Conservation (phyloP, 169 alveolate genomes). For the Babesia bovis region DNA sequence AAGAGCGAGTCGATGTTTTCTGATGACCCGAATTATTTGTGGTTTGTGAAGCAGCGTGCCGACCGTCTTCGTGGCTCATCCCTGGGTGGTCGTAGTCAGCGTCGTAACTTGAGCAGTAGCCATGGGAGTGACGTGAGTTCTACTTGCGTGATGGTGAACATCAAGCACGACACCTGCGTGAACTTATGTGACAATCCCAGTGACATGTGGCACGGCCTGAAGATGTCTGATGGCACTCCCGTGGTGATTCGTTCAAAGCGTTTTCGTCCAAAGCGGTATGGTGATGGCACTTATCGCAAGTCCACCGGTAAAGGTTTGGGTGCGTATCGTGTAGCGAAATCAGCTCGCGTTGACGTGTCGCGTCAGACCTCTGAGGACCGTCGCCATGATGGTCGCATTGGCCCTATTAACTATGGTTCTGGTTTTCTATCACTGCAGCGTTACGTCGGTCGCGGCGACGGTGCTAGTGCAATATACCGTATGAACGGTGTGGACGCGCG, state of each 20-base stretch:
- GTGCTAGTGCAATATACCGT: slow-evolving; percentile 45
- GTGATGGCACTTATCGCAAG: not conserved
- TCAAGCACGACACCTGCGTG: slow-evolving; percentile 50
- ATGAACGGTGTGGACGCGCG: slow-evolving; percentile 7
- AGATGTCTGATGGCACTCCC: slow-evolving; percentile 72
- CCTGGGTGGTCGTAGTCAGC: slow-evolving; percentile 1
- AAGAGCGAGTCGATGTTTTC: slow-evolving; percentile 27
- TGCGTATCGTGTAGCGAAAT: not conserved
- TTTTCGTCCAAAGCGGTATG: not conserved
- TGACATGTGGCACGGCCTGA: slow-evolving; percentile 80
- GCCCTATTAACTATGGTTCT: slow-evolving; percentile 58
- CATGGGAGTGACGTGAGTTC: slow-evolving; percentile 57
- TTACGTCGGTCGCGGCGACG: slow-evolving; percentile 56
- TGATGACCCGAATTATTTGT: slow-evolving; percentile 50
- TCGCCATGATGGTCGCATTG: not conserved
- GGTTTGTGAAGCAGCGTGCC: slow-evolving; percentile 59
- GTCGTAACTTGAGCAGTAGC: slow-evolving; percentile 28
- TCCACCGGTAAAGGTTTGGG: not conserved
- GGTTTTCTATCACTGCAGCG: slow-evolving; percentile 57
- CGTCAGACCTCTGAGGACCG: not conserved
- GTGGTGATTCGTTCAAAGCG: slow-evolving; percentile 70
- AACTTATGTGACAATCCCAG: slow-evolving; percentile 80
- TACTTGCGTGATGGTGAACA: slow-evolving; percentile 69
- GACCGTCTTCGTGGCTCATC: slow-evolving; percentile 34
- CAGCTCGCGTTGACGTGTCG: not conserved